Conservation (phyloP, 768 basidiomycete genomes). For the Pholiota microspora region DNA sequence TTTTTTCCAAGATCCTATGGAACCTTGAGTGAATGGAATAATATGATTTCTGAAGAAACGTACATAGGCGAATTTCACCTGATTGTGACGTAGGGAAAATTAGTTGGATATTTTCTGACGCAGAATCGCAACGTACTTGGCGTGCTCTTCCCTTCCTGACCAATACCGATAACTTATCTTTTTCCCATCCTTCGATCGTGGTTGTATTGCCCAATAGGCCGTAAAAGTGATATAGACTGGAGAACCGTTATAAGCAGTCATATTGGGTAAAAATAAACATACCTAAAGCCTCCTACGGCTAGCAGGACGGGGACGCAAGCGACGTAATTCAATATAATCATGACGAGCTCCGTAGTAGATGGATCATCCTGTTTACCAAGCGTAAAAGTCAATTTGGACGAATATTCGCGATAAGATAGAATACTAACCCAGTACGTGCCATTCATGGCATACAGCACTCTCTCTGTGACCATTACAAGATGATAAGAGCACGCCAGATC, state of each 20-base stretch:
- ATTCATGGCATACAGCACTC: slow-evolving; percentile 50
- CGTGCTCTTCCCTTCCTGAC: slow-evolving; percentile 82
- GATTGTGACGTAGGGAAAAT: slow-evolving; percentile 4
- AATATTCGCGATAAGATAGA: neutral
- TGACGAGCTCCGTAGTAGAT: slow-evolving; percentile 65
- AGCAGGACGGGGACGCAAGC: slow-evolving; percentile 84
- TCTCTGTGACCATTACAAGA: slow-evolving; percentile 71
- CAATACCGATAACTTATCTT: slow-evolving; percentile 88
- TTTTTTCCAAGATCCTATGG: slow-evolving; percentile 75
- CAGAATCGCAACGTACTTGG: slow-evolving; percentile 45
- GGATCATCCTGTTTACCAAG: slow-evolving; percentile 57
- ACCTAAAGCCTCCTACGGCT: slow-evolving; percentile 91
- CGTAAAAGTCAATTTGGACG: neutral
- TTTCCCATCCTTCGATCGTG: slow-evolving; percentile 98
- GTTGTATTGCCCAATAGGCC: slow-evolving; percentile 78
- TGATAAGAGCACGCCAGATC: slow-evolving; percentile 91
- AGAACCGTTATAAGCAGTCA: slow-evolving; percentile 3
- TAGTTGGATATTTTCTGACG: neutral
- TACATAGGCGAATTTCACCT: slow-evolving; percentile 95
- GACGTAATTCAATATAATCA: slow-evolving; percentile 86
- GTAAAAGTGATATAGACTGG: slow-evolving; percentile 85
- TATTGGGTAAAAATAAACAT: slow-evolving; percentile 7
- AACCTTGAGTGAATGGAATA: neutral
- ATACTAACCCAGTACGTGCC: slow-evolving; percentile 51
- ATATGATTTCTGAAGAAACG: slow-evolving; percentile 21